Evolutionary conservation across 108 stramenopile genomes (phyloP).

Genomic region (Epithemia pelagica): DNA sequence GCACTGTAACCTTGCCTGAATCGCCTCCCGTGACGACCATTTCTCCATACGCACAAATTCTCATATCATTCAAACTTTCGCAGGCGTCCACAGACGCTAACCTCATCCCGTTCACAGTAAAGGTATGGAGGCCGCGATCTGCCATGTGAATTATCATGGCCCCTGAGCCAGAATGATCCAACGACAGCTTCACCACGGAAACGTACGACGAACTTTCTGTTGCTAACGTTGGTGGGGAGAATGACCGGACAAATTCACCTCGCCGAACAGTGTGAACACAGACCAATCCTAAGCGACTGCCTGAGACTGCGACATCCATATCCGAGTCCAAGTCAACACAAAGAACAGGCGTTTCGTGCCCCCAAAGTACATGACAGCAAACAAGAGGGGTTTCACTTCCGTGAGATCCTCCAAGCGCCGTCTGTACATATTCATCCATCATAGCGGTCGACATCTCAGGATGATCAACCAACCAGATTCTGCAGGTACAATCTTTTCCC

Average conservation of each 20-base stretch:
- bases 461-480: conserved; percentile 73
- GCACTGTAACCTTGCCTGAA: conserved; percentile 48
- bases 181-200: conserved; percentile 46
- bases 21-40: conserved; percentile 77
- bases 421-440: conserved; percentile 67
- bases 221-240: conserved; percentile 8
- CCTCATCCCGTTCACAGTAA: conserved; percentile 59
- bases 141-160: conserved; percentile 50
- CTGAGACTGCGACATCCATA: conserved; percentile 67
- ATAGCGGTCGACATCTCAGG: conserved; percentile 57
- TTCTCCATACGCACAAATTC: conserved; percentile 48
- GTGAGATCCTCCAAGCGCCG: conserved; percentile 30
- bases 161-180: conserved; percentile 25
- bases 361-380: conserved; percentile 60
- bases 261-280: conserved; percentile 67
- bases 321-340: conserved; percentile 59
- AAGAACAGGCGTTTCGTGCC: conserved; percentile 58
- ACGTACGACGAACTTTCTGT: conserved; percentile 18
- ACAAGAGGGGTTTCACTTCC: conserved; percentile 28
- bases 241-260: conserved; percentile 65
- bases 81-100: conserved; percentile 38
- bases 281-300: conserved; percentile 46
- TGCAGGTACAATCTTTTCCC: conserved; percentile 71
- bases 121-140: conserved; percentile 50
- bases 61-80: conserved; percentile 68